These are phyloP conservation scores for Inosperma sp. DNA, from an alignment of 768 basidiomycete species.

Conservation along the genomic window DNA sequence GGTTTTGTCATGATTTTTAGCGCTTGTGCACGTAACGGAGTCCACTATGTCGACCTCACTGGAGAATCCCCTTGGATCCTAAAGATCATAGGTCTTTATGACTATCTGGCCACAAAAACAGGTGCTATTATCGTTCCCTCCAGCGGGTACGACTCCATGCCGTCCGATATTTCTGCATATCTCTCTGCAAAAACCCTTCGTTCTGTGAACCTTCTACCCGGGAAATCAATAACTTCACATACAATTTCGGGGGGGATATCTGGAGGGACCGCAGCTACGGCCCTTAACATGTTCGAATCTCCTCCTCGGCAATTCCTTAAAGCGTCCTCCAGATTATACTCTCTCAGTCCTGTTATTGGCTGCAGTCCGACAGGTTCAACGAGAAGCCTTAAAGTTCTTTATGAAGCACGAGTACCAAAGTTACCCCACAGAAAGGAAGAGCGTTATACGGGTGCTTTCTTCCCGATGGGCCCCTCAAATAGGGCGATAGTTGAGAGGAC, in stretches of 20 bases:
- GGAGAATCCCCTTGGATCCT: constrained; percentile 68
- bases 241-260: constrained; percentile 46
- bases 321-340: constrained; percentile 30
- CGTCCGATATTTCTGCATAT: constrained; percentile 66
- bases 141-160: constrained; percentile 75
- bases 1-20: neutral
- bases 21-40: constrained; percentile 60
- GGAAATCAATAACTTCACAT: constrained; percentile 54
- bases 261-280: constrained; percentile 57
- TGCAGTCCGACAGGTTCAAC: constrained; percentile 16
- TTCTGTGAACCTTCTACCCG: constrained; percentile 35
- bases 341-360: constrained; percentile 40
- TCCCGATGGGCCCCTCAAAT: constrained; percentile 37
- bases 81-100: constrained; percentile 47
- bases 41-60: constrained; percentile 84
- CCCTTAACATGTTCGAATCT: constrained; percentile 35
- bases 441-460: constrained; percentile 30
- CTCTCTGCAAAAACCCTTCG: constrained; percentile 69
- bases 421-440: neutral
- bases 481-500: constrained; percentile 40
- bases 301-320: constrained; percentile 33
- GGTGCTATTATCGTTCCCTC: constrained; percentile 74
- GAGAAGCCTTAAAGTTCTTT: constrained; percentile 29
- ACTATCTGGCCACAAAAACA: constrained; percentile 65
- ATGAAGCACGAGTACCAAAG: constrained; percentile 38